Evolutionary conservation across 805 yeast genomes (phyloP).

Genomic region (Starmerella bacillaris): DNA sequence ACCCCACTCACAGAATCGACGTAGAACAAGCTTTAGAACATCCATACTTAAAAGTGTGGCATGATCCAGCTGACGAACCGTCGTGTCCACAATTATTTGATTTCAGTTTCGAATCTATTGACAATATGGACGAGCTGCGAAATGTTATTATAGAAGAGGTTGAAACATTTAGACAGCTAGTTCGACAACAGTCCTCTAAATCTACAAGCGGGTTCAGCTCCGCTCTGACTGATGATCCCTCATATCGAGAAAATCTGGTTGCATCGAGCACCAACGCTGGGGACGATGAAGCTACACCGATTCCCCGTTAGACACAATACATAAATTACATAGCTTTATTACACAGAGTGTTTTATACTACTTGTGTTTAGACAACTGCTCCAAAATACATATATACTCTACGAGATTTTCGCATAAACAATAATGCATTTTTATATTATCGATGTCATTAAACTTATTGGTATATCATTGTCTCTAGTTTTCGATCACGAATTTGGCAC

Average conservation of each 20-base stretch:
- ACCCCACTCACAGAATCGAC: slow-evolving; percentile 65
- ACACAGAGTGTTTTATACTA: background rate
- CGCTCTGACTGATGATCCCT: background rate
- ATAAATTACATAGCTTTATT: background rate
- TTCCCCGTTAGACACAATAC: background rate
- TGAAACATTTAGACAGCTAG: slow-evolving; percentile 20
- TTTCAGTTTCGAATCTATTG: slow-evolving; percentile 78
- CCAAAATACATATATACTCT: no score
- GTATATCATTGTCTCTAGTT: no score
- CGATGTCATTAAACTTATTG: no score
- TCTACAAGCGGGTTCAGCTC: background rate
- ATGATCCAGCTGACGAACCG: slow-evolving; percentile 91
- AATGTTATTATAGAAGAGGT: slow-evolving; percentile 65
- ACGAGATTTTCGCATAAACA: no score
- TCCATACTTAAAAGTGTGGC: slow-evolving; percentile 74
- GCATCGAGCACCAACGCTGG: background rate
- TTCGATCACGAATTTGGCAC: no score
- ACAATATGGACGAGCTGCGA: slow-evolving; percentile 60
- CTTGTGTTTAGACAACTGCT: background rate
- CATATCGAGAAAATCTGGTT: background rate
- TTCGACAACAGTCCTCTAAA: slow-evolving; percentile 12
- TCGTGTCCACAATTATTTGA: slow-evolving; percentile 70
- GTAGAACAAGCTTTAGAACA: slow-evolving; percentile 73
- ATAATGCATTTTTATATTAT: no score
- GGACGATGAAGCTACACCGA: background rate